phyloP scores from a whole-genome alignment of 441 rosid genomes.

The Erodium trifolium region DNA sequence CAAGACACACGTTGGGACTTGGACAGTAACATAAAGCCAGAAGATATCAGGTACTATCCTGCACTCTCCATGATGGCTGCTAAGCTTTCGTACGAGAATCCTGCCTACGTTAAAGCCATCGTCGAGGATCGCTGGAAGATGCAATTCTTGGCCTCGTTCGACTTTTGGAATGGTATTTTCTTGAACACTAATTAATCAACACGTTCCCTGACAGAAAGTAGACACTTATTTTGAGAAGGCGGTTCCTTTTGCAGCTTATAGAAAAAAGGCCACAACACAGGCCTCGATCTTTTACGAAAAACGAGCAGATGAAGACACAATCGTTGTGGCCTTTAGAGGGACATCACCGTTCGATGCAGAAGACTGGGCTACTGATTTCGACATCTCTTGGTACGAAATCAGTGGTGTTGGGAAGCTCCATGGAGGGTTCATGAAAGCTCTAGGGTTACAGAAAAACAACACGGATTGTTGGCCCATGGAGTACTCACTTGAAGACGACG shows the following conservation, averaged over 20 bases:
- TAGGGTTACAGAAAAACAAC: slow-evolving; percentile 47
- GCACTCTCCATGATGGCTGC: not conserved
- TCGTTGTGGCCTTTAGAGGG: slow-evolving; percentile 63
- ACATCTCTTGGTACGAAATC: slow-evolving; percentile 67
- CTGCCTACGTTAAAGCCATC: too few species aligned
- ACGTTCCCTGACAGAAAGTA: too few species aligned
- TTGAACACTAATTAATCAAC: too few species aligned
- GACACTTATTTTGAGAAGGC: too few species aligned
- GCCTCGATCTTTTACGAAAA: slow-evolving; percentile 42
- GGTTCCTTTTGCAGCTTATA: slow-evolving; percentile 30
- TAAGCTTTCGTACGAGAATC: not conserved
- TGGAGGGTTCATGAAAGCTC: slow-evolving; percentile 66
- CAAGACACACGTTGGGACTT: not conserved
- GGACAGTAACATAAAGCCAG: not conserved
- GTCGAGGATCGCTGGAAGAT: too few species aligned
- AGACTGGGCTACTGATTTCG: slow-evolving; percentile 63
- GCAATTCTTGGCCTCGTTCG: too few species aligned
- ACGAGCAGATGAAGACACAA: slow-evolving; percentile 31
- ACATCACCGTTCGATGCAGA: slow-evolving; percentile 61
- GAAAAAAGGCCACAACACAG: slow-evolving; percentile 53
- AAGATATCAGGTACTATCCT: not conserved
- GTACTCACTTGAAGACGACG: slow-evolving; percentile 8
- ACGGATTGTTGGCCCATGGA: slow-evolving; percentile 37
- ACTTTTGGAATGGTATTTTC: too few species aligned
- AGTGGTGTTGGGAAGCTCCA: slow-evolving; percentile 49